phyloP scores from a whole-genome alignment of 768 basidiomycete species.

The Mycena floridula region DNA sequence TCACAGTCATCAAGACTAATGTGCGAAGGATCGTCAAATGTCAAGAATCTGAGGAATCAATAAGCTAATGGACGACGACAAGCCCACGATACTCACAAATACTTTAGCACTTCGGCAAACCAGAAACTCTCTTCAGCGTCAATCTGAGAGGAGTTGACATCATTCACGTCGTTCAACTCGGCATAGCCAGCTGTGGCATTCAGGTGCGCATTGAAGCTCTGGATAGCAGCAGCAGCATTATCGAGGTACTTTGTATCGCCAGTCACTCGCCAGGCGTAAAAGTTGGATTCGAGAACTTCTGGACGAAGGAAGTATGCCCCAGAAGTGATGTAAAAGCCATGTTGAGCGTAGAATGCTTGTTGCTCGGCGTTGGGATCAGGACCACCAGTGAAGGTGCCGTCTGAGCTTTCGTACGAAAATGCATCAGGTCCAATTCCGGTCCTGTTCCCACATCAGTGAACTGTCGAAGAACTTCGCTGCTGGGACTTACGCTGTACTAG shows the following conservation, averaged over 20 bases:
- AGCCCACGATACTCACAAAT: conserved; percentile 38
- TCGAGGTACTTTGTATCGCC: conserved; percentile 65
- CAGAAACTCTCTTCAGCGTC: conserved; percentile 65
- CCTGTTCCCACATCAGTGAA: no score
- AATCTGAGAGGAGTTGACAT: conserved; percentile 19
- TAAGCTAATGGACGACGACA: no score
- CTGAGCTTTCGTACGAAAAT: conserved; percentile 56
- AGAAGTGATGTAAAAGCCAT: conserved; percentile 61
- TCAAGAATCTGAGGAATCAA: no score
- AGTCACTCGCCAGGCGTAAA: conserved; percentile 71
- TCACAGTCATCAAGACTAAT: conserved; percentile 43
- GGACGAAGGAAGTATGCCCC: conserved; percentile 62
- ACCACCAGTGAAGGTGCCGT: conserved; percentile 62
- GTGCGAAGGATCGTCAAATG: conserved; percentile 45
- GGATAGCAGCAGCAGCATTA: conserved; percentile 52
- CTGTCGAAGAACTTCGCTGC: no score
- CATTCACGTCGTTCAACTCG: conserved; percentile 52
- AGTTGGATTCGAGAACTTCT: conserved; percentile 79
- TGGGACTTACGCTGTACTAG: conserved; percentile 56
- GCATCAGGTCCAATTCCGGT: conserved; percentile 74
- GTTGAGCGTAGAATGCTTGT: conserved; percentile 45
- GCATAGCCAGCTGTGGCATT: conserved; percentile 50
- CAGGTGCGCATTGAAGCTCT: conserved; percentile 54
- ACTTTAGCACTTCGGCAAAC: conserved; percentile 76
- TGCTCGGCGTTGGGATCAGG: conserved; percentile 27